Base-by-base conservation (phyloP, 1,284 basidiomycete species). In the Flammula alnicola region DNA sequence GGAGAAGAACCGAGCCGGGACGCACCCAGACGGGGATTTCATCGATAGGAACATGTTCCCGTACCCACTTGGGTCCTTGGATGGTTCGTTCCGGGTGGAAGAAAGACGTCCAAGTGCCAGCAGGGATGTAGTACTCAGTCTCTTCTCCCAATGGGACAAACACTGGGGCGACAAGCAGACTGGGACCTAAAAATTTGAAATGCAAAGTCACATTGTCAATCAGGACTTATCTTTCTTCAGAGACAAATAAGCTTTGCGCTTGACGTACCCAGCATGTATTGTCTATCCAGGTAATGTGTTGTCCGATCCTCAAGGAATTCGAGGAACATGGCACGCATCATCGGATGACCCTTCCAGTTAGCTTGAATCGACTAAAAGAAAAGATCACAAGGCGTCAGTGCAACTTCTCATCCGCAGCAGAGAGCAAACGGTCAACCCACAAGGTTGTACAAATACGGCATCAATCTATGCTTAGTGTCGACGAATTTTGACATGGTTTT, bases 271-370 rank as follows among this genome's bases (percentile, higher is more conserved):
- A 89, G 70, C 83, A 87, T 85, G 66, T 78, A 86, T 69, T 84
- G 85, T 51, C 78, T 74, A 66, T 89, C 86, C 29, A 90, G 79
- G 60, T 76, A 70, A 51, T 83, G 80, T 5, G 81, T 79, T 9
- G 81, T 84, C 35, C 80, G 77, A 64, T 90, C 87, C 10, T 79
- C 76, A 5, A 76, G 75, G 70, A 88, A 90, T 60, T 90, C 86
- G 52, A 90, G 63, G 68, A 89, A 82, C 84, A 89, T 89, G 9
- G 86, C 81, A 27, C 86, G 79, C 67, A 83, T 81, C 44, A 88
- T 59, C 0, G 87, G 88, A 53, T 83, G 73, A 9, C 86, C 86
- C 20, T 73, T 80, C 43, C 65, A 47, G 60, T 79, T 74, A 2
- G 84, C 79, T 60, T 83, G 64, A 43, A 88, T 77, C 1, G 85